Conservation (phyloP, 2,329 filamentous ascomycete genomes). For the Thelonectria rubi region DNA sequence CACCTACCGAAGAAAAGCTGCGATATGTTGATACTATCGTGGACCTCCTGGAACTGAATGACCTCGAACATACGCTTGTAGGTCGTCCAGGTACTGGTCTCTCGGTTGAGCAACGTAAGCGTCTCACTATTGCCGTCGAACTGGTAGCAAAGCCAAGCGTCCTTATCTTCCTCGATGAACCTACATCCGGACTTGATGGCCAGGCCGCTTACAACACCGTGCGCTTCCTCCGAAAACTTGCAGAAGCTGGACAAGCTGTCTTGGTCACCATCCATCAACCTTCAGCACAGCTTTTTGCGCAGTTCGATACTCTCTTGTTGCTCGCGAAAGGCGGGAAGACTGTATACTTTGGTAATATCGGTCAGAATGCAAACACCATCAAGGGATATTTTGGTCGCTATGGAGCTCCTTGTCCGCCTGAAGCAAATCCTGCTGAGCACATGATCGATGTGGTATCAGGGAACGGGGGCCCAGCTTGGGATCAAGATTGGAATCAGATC, state of each 20-base stretch:
- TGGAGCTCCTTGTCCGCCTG: slow-evolving; percentile 68
- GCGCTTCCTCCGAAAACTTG: slow-evolving; percentile 61
- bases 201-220: slow-evolving; percentile 61
- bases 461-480: slow-evolving; percentile 54
- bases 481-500: slow-evolving; percentile 72
- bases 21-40: slow-evolving; percentile 73
- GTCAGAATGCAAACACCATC: slow-evolving; percentile 62
- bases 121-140: slow-evolving; percentile 65
- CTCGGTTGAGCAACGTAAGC: slow-evolving; percentile 50
- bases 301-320: slow-evolving; percentile 69
- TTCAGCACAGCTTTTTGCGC: slow-evolving; percentile 67
- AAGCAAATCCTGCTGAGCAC: slow-evolving; percentile 78
- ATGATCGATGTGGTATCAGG: slow-evolving; percentile 70
- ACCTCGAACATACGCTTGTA: background rate
- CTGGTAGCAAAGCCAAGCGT: slow-evolving; percentile 64
- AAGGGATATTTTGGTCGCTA: slow-evolving; percentile 72
- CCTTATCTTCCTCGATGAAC: slow-evolving; percentile 66
- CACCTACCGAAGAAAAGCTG: slow-evolving; percentile 67
- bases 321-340: slow-evolving; percentile 68
- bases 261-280: slow-evolving; percentile 74
- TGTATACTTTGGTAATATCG: slow-evolving; percentile 62
- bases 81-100: slow-evolving; percentile 6
- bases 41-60: slow-evolving; percentile 66
- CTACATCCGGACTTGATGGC: slow-evolving; percentile 69
- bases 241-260: slow-evolving; percentile 69